Conservation (phyloP, 495 filamentous ascomycete genomes). For the Penicillium verhagenii region DNA sequence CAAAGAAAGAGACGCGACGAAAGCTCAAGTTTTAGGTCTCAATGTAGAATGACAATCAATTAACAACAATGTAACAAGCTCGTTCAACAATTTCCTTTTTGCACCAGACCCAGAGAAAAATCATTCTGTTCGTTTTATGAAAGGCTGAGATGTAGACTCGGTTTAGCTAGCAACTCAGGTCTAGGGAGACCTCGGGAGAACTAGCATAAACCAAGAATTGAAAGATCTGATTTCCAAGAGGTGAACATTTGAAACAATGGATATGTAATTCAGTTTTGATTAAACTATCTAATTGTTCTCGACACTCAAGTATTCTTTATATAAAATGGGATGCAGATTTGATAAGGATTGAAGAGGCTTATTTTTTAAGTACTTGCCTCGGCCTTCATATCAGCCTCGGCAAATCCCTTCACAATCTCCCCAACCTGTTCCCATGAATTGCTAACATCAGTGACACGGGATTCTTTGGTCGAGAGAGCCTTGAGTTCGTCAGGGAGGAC, state of each 20-base stretch:
- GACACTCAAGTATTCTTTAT: not conserved
- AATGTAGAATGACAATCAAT: too few species aligned
- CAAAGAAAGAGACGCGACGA: constrained; percentile 8
- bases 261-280: not conserved
- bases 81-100: too few species aligned
- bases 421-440: not conserved
- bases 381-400: not conserved
- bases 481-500: not conserved
- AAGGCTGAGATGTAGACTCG: too few species aligned
- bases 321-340: not conserved
- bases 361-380: not conserved
- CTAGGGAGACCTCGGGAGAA: too few species aligned
- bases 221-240: too few species aligned
- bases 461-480: not conserved
- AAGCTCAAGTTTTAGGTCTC: too few species aligned
- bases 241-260: too few species aligned
- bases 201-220: too few species aligned
- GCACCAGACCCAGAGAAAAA: too few species aligned
- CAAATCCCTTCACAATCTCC: not conserved
- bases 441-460: constrained; percentile 1
- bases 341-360: not conserved
- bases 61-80: too few species aligned
- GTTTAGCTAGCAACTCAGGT: too few species aligned
- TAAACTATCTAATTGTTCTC: not conserved
- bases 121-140: too few species aligned